Base-by-base conservation (phyloP, 1,284 basidiomycete species). In the Coriolopsis trogii region DNA sequence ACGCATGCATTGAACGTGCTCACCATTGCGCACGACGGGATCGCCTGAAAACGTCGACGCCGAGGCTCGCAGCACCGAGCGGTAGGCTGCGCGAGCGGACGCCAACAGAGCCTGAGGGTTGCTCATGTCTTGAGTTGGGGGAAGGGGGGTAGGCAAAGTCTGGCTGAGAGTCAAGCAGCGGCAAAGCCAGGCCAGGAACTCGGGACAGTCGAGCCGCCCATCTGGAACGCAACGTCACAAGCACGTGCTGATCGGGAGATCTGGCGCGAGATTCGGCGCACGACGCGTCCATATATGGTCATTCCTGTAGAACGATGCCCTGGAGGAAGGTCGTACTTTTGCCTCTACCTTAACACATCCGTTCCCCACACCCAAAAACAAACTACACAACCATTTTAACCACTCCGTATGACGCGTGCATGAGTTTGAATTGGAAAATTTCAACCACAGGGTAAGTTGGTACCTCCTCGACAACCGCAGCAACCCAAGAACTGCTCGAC, bases 21-120 rank as follows among this genome's bases (percentile, higher is more conserved):
- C 44, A 67, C 67, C 68, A 56, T 59, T 59, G 40, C 49, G 57
- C 8, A 67, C 59, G 16, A 46, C 40, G 6, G 29, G 36, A 55
- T 56, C 59, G 26, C 87, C 89, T 54, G 75, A 54, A 65, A 92
- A 92, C 0, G 88, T 91, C 13, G 70, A 62, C 3, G 79, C 69
- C 1, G 88, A 80, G 2, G 87, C 84, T 37, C 89, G 75, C 58
- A 84, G 81, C 2, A 89, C 71, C 57, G 80, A 73, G 21, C 89
- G 78, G 63, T 92, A 92, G 10, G 86, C 87, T 41, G 89, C 76
- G 41, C 89, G 81, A 29, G 85, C 87, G 15, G 81, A 76, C 20
- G 73, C 71, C 33, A 67, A 66, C 20, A 75, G 65, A 13, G 63
- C 45, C 34, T 63, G 48, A 1, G 68, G 55, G 43, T 63, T 61